Evolutionary conservation across 2,329 filamentous ascomycete genomes (phyloP), one percentile per base, ranked within the genome.

Genomic region (Sphaerulina populicola): DNA sequence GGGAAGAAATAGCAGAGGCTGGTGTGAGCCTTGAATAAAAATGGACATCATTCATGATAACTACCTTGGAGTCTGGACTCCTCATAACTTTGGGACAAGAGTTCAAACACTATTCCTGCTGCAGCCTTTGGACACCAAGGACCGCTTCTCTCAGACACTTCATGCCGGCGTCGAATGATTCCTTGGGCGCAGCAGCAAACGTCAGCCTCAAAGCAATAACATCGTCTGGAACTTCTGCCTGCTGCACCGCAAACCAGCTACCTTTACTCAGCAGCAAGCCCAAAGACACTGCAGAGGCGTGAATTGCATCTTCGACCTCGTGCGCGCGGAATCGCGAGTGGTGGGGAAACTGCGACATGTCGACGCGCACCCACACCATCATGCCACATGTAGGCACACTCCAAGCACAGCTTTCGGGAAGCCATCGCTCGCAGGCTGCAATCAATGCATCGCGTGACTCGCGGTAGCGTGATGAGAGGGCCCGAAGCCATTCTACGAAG

Each of bases 401-500:
- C 61, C 60, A 64, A 14, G 37, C 40, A 42, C 62, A 63, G 4
- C 53, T 45, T 7, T 30, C 35, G 23, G 64, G 61, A 1, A 67
- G 48, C 52, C 60, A 57, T n/a, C 43, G 36, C 33, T 60, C 53
- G 30, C 64, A 67, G 15, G 65, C 64, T 6, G 53, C 38, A 12
- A 64, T 36, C n/a, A 67, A 33, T 10, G 49, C 46, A 38, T 66
- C 56, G 3, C 60, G 52, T 3, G 63, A 58, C 15, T 50, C 27
- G 3, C 53, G 42, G 49, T 66, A 68, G n/a, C 58, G 44, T 1
- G 31, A 11, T 2, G 61, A 63, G 10, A 68, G 44, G 27, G 57
- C 39, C 1, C 49, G 41, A 1, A 68, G 49, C 65, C 66, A 68
- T 2, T 52, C 37, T 1, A 66, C 29, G 44, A 66, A 64, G 1